Evolutionary conservation across 2,329 filamentous ascomycete genomes (phyloP).

Genomic region (Rhytidhysteron rufulum): DNA sequence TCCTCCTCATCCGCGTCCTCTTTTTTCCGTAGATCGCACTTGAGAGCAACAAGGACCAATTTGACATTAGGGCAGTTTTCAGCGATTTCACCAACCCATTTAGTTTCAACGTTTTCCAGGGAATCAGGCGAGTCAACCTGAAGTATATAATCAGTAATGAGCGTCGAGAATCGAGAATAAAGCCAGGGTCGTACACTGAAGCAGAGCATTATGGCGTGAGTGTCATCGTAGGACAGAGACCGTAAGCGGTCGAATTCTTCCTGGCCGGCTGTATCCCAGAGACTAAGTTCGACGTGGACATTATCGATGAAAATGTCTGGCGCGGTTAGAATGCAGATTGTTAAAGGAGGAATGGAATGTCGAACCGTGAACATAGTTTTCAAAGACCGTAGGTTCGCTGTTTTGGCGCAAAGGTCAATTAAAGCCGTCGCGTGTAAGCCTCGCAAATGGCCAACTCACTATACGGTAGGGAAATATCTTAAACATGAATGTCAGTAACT

Average conservation of each 20-base stretch:
- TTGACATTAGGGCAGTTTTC: slow-evolving; percentile 97
- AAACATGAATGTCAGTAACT: slow-evolving; percentile 6
- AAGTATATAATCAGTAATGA: neutral
- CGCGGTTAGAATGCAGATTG: slow-evolving; percentile 3
- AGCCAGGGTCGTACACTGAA: slow-evolving; percentile 57
- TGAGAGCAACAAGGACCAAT: slow-evolving; percentile 89
- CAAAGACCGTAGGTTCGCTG: slow-evolving; percentile 92
- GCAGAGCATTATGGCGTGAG: slow-evolving; percentile 97
- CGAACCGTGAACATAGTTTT: slow-evolving; percentile 97
- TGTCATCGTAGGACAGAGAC: slow-evolving; percentile 95
- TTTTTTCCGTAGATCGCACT: slow-evolving; percentile 89
- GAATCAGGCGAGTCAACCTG: slow-evolving; percentile 90
- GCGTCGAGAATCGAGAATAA: neutral
- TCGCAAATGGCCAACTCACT: slow-evolving; percentile 60
- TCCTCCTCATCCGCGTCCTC: slow-evolving; percentile 61
- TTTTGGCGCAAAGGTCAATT: slow-evolving; percentile 7
- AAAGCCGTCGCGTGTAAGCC: neutral
- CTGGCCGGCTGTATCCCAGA: slow-evolving; percentile 98
- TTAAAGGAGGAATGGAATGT: neutral
- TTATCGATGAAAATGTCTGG: slow-evolving; percentile 97
- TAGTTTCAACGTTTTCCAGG: slow-evolving; percentile 96
- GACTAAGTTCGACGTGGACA: slow-evolving; percentile 91
- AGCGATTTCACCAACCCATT: slow-evolving; percentile 97
- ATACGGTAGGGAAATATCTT: slow-evolving; percentile 97
- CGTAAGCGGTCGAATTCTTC: slow-evolving; percentile 98